Evolutionary conservation across 1,284 basidiomycete genomes (phyloP).

Genomic region (Pisolithus thermaeus): DNA sequence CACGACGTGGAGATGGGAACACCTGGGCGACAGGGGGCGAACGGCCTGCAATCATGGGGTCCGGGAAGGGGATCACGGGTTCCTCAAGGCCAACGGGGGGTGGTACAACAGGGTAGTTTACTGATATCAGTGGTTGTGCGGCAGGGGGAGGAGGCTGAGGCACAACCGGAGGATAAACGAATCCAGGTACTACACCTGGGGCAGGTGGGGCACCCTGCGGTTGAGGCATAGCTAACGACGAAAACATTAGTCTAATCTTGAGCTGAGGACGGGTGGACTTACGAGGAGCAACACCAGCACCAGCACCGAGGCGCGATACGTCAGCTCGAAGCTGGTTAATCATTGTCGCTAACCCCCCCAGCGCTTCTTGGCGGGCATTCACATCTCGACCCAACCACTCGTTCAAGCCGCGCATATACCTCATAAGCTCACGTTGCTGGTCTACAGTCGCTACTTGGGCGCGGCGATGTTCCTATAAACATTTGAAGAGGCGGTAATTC

Average conservation of each 20-base stretch:
- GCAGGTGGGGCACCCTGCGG: neutral
- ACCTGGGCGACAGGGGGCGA: constrained; percentile 16
- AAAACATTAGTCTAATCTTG: constrained; percentile 6
- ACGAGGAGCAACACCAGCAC: constrained; percentile 20
- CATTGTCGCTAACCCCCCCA: constrained; percentile 57
- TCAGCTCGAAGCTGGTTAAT: constrained; percentile 56
- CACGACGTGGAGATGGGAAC: constrained; percentile 18
- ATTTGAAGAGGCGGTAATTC: constrained; percentile 4
- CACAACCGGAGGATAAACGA: constrained; percentile 23
- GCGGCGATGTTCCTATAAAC: constrained; percentile 60
- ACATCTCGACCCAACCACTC: constrained; percentile 72
- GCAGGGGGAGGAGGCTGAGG: constrained; percentile 9
- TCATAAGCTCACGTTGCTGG: constrained; percentile 71
- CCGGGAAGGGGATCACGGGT: neutral
- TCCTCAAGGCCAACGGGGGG: constrained; percentile 4
- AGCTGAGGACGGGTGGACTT: neutral
- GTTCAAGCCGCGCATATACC: constrained; percentile 67
- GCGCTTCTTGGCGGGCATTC: constrained; percentile 63
- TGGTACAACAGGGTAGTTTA: constrained; percentile 28
- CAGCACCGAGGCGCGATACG: constrained; percentile 34
- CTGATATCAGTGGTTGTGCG: constrained; percentile 13
- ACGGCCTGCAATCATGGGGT: constrained; percentile 24
- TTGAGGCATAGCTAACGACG: constrained; percentile 16
- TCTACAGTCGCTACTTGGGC: constrained; percentile 68
- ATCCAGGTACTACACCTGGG: constrained; percentile 11